Evolutionary conservation across 768 basidiomycete genomes (phyloP).

Genomic region (Lentinus brumalis): DNA sequence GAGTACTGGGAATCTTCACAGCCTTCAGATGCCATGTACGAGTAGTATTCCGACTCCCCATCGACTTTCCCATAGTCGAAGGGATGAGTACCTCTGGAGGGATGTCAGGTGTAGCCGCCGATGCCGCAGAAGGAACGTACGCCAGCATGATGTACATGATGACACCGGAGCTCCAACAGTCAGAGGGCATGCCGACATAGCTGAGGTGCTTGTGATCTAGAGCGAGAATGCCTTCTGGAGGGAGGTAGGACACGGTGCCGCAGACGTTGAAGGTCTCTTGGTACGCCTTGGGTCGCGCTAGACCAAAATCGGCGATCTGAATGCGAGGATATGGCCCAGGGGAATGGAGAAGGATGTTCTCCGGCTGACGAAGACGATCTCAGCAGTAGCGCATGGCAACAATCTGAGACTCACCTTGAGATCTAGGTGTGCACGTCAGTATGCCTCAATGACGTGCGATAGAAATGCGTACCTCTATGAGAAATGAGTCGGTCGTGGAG

Average conservation of each 20-base stretch:
- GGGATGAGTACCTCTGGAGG: constrained; percentile 67
- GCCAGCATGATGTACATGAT: constrained; percentile 82
- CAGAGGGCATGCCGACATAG: constrained; percentile 82
- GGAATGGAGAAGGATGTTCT: constrained; percentile 76
- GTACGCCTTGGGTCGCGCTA: constrained; percentile 75
- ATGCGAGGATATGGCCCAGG: constrained; percentile 88
- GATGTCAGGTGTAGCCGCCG: not conserved
- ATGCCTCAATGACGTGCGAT: not conserved
- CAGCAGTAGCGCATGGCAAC: not conserved
- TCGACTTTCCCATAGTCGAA: constrained; percentile 59
- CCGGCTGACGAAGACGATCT: constrained; percentile 48
- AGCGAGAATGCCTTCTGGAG: constrained; percentile 82
- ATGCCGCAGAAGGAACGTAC: constrained; percentile 46
- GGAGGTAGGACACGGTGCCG: constrained; percentile 85
- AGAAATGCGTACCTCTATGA: constrained; percentile 62
- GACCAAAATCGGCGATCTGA: constrained; percentile 84
- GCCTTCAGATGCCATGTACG: constrained; percentile 19
- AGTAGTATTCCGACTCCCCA: constrained; percentile 27
- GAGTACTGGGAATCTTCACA: constrained; percentile 35
- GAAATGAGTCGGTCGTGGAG: constrained; percentile 73
- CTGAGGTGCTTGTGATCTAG: constrained; percentile 73
- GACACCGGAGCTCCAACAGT: constrained; percentile 88
- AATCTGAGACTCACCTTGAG: constrained; percentile 50
- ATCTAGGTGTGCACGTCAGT: constrained; percentile 40
- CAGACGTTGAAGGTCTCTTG: constrained; percentile 86